These are phyloP conservation scores for Cladosporium sp. DNA, from an alignment of 2,329 filamentous ascomycete species.

Conservation along the genomic window DNA sequence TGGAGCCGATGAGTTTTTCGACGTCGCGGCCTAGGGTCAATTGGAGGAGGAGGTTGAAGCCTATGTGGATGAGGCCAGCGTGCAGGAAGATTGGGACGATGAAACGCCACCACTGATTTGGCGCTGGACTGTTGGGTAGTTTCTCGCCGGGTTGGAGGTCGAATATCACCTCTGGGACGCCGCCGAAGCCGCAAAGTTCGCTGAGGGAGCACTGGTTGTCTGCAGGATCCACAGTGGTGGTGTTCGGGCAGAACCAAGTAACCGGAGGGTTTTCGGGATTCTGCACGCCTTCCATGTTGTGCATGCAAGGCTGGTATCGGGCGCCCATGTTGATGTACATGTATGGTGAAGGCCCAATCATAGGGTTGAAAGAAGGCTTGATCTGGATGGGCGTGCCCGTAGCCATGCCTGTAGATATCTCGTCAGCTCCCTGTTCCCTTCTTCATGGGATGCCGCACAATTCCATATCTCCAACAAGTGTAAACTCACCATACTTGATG, in stretches of 20 bases:
- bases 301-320: constrained; percentile 91
- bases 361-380: constrained; percentile 84
- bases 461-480: neutral
- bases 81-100: constrained; percentile 95
- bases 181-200: constrained; percentile 77
- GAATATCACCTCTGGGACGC: constrained; percentile 54
- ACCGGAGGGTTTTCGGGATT: constrained; percentile 45
- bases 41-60: constrained; percentile 90
- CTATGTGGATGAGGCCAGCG: constrained; percentile 88
- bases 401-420: constrained; percentile 53
- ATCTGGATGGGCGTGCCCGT: constrained; percentile 76
- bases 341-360: constrained; percentile 90
- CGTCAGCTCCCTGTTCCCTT: neutral
- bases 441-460: neutral
- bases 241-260: constrained; percentile 74
- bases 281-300: constrained; percentile 62
- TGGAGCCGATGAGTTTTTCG: constrained; percentile 80
- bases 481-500: constrained; percentile 67
- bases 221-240: constrained; percentile 56
- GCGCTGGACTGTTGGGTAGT: constrained; percentile 56
- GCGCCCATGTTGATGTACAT: constrained; percentile 97
- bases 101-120: constrained; percentile 96
- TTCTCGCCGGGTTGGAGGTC: constrained; percentile 44
- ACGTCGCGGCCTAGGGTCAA: constrained; percentile 87
- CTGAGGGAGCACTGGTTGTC: constrained; percentile 64